phyloP scores from a whole-genome alignment of 768 basidiomycete species.

The Psilocybe azurescens region DNA sequence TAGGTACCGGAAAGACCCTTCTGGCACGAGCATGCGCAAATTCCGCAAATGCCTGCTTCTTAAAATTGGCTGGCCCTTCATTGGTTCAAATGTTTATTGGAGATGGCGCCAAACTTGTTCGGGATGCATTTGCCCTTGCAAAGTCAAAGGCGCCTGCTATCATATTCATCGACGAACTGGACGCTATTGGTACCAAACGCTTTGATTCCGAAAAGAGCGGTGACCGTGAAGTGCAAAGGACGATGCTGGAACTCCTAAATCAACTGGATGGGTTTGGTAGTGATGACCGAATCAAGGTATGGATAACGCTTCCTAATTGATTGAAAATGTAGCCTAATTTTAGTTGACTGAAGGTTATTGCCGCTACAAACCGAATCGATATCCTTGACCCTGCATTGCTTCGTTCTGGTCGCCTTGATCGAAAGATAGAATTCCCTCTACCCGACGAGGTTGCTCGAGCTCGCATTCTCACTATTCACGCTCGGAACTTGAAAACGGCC shows the following conservation, averaged over 20 bases:
- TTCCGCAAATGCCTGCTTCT: constrained; percentile 96
- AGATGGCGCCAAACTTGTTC: constrained; percentile 98
- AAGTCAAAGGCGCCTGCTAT: constrained; percentile 99
- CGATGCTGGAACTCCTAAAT: constrained; percentile 99
- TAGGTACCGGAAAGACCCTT: constrained; percentile 94
- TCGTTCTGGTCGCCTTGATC: constrained; percentile 95
- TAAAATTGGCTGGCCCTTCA: constrained; percentile 97
- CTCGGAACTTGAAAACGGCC: constrained; percentile 91
- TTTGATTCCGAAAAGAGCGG: constrained; percentile 99
- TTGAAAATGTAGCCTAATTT: constrained; percentile 11
- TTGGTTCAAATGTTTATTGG: constrained; percentile 99
- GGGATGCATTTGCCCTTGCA: constrained; percentile 97
- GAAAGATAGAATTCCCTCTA: constrained; percentile 98
- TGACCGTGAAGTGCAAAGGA: constrained; percentile 98
- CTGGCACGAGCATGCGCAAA: constrained; percentile 98
- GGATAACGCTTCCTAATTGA: constrained; percentile 19
- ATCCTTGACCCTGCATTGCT: constrained; percentile 98
- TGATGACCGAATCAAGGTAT: constrained; percentile 95
- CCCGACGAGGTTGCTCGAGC: constrained; percentile 97
- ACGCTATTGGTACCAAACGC: constrained; percentile 98
- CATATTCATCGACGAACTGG: constrained; percentile 98
- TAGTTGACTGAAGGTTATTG: constrained; percentile 75
- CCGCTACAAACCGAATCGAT: constrained; percentile 98
- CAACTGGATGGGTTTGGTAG: constrained; percentile 98
- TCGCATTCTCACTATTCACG: constrained; percentile 95